Evolutionary conservation across 2,329 filamentous ascomycete genomes (phyloP), one percentile per base, ranked within the genome.

Genomic region (Colletotrichum navitas): DNA sequence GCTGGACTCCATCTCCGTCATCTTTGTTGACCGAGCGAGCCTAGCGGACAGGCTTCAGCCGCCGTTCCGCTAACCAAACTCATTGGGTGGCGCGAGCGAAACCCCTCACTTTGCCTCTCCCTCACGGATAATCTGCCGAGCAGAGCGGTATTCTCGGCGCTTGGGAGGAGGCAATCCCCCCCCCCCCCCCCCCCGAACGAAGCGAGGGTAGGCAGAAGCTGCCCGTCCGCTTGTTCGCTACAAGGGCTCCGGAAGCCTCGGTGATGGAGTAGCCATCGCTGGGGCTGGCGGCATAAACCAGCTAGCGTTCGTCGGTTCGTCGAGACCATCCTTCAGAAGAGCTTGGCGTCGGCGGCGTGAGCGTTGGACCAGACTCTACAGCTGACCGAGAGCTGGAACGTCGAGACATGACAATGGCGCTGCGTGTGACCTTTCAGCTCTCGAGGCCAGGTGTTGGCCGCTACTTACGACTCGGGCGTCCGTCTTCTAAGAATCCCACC

Each of bases 161-260:
- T 45, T 29, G 21, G 11, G 26, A 36, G 34, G 39, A 66, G 63
- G 39, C 65, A 62, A 29, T 14, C 12, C n/a, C 49, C n/a, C 56
- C 12, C 6, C 8, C 39, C 16, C 16, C 16, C 16, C 21, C 6
- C 8, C 18, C 6, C 41, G 4, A 39, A 32, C 49, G 24, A 26
- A 41, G 49, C 47, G 29, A 66, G 39, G 56, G 39, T 62, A 41
- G 65, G 47, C 36, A 54, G 45, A 26, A 58, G 24, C 14, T 24
- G 51, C 43, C 58, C 45, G 59, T 58, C 34, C 18, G 16, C 51
- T 54, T 56, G 54, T 14, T 26, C n/a, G 43, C 21, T 12, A 21
- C 8, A 16, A 58, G 34, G 29, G 56, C 59, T n/a, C 54, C 68
- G 65, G 68, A 71, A 59, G 68, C 41, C 54, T 68, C 65, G 68